phyloP scores from a whole-genome alignment of 2,329 filamentous ascomycete species.

The Elsinoe necatrix region DNA sequence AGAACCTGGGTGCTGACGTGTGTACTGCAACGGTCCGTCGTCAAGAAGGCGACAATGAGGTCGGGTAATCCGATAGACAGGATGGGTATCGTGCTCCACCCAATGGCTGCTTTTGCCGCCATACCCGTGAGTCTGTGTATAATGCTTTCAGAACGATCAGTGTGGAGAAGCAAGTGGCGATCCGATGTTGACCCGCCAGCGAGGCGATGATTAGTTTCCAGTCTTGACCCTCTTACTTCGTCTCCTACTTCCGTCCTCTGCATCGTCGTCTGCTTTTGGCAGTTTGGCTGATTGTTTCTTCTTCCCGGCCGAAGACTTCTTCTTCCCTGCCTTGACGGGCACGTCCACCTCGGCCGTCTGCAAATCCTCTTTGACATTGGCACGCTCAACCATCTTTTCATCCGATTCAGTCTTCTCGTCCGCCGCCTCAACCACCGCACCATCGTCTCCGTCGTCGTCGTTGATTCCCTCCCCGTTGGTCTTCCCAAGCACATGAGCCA shows the following conservation, averaged over 20 bases:
- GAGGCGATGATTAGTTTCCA: background rate
- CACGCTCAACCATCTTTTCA: background rate
- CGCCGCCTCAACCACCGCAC: background rate
- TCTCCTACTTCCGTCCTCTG: background rate
- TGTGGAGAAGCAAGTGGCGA: background rate
- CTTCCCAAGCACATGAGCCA: conserved; percentile 59
- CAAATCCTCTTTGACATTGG: background rate
- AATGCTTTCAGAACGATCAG: background rate
- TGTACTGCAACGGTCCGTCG: too few relatives aligned
- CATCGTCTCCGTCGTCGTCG: background rate
- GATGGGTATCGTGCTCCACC: background rate
- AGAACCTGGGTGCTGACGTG: too few relatives aligned
- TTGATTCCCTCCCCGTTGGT: conserved; percentile 22
- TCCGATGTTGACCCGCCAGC: background rate
- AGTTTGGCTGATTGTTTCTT: background rate
- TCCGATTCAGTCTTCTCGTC: background rate
- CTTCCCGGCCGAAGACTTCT: too few relatives aligned
- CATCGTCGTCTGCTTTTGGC: background rate
- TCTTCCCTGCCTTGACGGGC: background rate
- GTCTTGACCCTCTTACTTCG: conserved; percentile 10
- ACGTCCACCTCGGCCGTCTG: background rate
- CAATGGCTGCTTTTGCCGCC: background rate
- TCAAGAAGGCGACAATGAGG: background rate
- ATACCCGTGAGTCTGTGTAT: background rate
- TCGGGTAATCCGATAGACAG: background rate